Conservation (phyloP, 2,329 filamentous ascomycete species). For the Fusarium domesticum region DNA sequence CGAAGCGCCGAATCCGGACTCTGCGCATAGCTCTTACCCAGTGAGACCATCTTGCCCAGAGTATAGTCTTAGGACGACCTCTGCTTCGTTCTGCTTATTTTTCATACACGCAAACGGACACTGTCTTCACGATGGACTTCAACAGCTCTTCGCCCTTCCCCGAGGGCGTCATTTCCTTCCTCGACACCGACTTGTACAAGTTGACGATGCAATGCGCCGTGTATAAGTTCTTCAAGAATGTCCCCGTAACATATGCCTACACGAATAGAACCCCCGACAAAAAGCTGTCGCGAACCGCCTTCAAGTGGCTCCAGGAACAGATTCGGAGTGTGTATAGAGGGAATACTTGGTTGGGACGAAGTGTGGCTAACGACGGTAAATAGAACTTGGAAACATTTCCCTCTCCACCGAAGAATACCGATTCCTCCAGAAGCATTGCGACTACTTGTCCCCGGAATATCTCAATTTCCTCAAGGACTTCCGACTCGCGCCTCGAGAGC, state of each 20-base stretch:
- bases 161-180: slow-evolving; percentile 76
- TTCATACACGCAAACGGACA: too few relatives aligned
- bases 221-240: slow-evolving; percentile 82
- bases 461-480: slow-evolving; percentile 80
- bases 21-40: too few relatives aligned
- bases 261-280: slow-evolving; percentile 95
- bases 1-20: too few relatives aligned
- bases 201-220: slow-evolving; percentile 98
- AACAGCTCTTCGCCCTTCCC: slow-evolving; percentile 65
- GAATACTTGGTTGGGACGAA: neutral
- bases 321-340: slow-evolving; percentile 62
- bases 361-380: slow-evolving; percentile 26
- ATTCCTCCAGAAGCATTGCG: slow-evolving; percentile 75
- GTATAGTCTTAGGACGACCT: too few relatives aligned
- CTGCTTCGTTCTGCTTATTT: too few relatives aligned
- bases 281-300: slow-evolving; percentile 80
- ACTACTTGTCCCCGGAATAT: slow-evolving; percentile 75
- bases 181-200: slow-evolving; percentile 89
- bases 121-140: slow-evolving; percentile 58
- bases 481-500: slow-evolving; percentile 73
- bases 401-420: slow-evolving; percentile 75
- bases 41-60: too few relatives aligned
- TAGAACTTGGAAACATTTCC: slow-evolving; percentile 78
- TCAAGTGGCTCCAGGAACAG: slow-evolving; percentile 80
- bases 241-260: slow-evolving; percentile 85